Conservation (phyloP, 768 basidiomycete genomes). For the Solioccasus polychromus region DNA sequence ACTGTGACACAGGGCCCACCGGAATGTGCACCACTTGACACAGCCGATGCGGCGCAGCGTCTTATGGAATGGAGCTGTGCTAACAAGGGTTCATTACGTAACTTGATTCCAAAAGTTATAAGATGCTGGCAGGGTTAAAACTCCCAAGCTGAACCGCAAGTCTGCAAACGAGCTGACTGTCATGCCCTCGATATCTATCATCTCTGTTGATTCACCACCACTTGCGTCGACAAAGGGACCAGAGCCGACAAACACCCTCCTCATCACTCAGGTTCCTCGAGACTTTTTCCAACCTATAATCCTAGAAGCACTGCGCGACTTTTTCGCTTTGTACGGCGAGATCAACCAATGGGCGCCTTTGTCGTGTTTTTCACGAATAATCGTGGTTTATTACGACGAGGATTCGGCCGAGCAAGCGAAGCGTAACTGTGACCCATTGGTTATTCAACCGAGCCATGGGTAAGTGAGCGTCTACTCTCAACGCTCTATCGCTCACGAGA, state of each 20-base stretch:
- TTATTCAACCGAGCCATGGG: conserved; percentile 53
- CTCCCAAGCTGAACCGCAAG: not conserved
- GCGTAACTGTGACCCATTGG: conserved; percentile 58
- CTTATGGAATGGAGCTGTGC: conserved; percentile 6
- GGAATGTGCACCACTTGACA: conserved; percentile 11
- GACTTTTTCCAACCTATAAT: conserved; percentile 74
- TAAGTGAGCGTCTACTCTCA: conserved; percentile 32
- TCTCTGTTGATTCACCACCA: conserved; percentile 11
- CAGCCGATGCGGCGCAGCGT: conserved; percentile 15
- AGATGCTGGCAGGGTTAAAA: too few species aligned
- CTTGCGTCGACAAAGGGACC: not conserved
- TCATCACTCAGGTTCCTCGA: conserved; percentile 74
- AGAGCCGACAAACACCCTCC: conserved; percentile 73
- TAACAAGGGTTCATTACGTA: conserved; percentile 17
- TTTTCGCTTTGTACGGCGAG: conserved; percentile 75
- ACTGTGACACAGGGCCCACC: conserved; percentile 11
- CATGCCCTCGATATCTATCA: conserved; percentile 31
- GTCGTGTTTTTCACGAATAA: conserved; percentile 73
- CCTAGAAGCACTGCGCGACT: conserved; percentile 59
- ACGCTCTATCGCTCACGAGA: conserved; percentile 9
- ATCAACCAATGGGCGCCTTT: conserved; percentile 93
- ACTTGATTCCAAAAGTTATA: too few species aligned
- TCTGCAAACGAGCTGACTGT: not conserved
- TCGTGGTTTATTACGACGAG: conserved; percentile 71
- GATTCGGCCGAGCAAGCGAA: conserved; percentile 69